Base-by-base conservation (phyloP, 2,329 filamentous ascomycete species). In the Beauveria caledonica region DNA sequence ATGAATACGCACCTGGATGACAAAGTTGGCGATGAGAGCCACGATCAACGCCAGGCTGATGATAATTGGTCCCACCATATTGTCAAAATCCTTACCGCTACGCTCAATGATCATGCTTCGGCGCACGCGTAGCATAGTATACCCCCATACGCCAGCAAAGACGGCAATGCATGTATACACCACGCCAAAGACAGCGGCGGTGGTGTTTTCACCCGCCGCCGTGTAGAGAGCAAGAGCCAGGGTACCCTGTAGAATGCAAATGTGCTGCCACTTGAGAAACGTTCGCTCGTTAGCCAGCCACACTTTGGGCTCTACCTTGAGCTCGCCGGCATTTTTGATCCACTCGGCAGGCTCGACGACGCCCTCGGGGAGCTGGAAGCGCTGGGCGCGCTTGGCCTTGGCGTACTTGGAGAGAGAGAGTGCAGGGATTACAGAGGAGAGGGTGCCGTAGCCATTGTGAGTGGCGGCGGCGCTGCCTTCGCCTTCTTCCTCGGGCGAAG, bases 221-320 rank as follows among this genome's bases (percentile, higher is more conserved):
- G 96, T 93, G 76, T 93, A 97, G 29, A 99, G 77, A 23, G 88
- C 90, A 13, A 99, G 78, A 0, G 90, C 90, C 33, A 99, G 76
- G 23, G 87, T 86, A 42, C 92, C 92, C 25, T 99, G 85, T 15
- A 99, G 80, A 53, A 99, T 85, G 63, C 86, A 88, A 68, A 99
- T 92, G 73, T 97, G 92, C 78, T 97, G 90, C 94, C 94, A 99
- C 74, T 97, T 97, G 74, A 99, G 87, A 72, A 97, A 99, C 0
- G 94, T 99, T 63, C 94, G 88, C 76, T 99, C 93, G 74, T 99
- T 99, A 59, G 94, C 94, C 61, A 99, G 86, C 93, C 94, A 99
- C 33, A 99, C 93, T 76, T 99, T 99, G 63, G 91, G 92, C 77
- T 99, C 94, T 61, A 99, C 91, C 70, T 92, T 89, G 65, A 97